Evolutionary conservation across 2,329 filamentous ascomycete species (phyloP).

Genomic region (Hymenoscyphus salicellus): DNA sequence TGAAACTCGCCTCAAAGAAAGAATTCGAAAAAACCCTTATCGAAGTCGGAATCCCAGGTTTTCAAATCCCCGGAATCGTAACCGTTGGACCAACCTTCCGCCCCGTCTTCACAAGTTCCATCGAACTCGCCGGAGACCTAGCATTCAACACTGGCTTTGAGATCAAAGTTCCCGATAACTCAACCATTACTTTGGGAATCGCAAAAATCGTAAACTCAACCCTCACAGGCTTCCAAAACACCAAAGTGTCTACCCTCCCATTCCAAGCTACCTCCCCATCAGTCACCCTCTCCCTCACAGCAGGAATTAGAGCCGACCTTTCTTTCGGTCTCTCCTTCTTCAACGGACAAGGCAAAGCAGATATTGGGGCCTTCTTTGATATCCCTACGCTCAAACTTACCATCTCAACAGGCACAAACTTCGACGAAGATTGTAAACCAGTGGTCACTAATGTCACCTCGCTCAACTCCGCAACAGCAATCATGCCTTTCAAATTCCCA

Average conservation of each 20-base stretch:
- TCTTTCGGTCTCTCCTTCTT: conserved; percentile 8
- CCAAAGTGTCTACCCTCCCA: conserved; percentile 12
- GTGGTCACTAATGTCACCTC: background rate
- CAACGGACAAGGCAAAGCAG: conserved; percentile 1
- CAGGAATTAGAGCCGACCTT: conserved; percentile 13
- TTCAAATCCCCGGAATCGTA: conserved; percentile 16
- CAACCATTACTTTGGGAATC: conserved; percentile 12
- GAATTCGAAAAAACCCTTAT: conserved; percentile 11
- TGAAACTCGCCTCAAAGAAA: conserved; percentile 4
- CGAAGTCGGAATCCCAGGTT: conserved; percentile 14
- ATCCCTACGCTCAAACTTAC: conserved; percentile 9
- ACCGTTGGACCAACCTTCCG: conserved; percentile 15
- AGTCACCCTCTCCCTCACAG: conserved; percentile 7
- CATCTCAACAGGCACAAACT: conserved; percentile 9
- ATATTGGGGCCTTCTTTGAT: conserved; percentile 14
- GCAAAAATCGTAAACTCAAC: conserved; percentile 10
- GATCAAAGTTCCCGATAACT: conserved; percentile 16
- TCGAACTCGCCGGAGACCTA: conserved; percentile 5
- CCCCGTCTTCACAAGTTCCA: conserved; percentile 11
- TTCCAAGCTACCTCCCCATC: conserved; percentile 15
- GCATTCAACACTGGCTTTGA: conserved; percentile 16
- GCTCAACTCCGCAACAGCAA: background rate
- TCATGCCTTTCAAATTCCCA: conserved; percentile 14
- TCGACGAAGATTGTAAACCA: conserved; percentile 13
- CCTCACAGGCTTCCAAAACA: conserved; percentile 9